Conservation (phyloP, 1,284 basidiomycete species). For the Tremellales sp. region DNA sequence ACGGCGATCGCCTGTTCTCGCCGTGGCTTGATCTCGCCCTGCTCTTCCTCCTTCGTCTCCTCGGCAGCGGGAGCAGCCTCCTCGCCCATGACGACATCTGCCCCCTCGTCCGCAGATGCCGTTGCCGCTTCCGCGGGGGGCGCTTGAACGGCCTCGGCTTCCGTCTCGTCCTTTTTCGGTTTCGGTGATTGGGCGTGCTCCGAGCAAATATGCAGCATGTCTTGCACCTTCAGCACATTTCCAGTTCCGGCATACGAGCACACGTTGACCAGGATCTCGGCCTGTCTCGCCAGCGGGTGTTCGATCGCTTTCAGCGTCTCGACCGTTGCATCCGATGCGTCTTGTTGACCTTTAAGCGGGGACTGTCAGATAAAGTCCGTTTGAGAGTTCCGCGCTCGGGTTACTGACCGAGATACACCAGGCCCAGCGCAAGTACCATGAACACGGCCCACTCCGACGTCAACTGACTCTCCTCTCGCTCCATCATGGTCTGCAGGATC, state of each 20-base stretch:
- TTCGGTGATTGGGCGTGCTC: constrained; percentile 69
- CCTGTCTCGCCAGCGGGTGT: constrained; percentile 85
- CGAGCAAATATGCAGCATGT: constrained; percentile 87
- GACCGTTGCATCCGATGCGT: constrained; percentile 88
- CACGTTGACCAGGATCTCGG: constrained; percentile 88
- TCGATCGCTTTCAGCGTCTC: constrained; percentile 94
- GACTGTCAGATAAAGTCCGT: constrained; percentile 2
- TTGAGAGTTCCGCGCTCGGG: neutral
- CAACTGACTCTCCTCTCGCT: constrained; percentile 66
- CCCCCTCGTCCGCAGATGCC: constrained; percentile 13
- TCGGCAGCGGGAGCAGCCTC: constrained; percentile 8
- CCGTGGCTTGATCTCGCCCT: constrained; percentile 60
- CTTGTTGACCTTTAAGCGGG: constrained; percentile 67
- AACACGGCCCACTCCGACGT: constrained; percentile 93
- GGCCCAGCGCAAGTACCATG: constrained; percentile 81
- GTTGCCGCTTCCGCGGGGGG: constrained; percentile 8
- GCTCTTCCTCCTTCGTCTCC: constrained; percentile 30
- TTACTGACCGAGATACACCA: constrained; percentile 79
- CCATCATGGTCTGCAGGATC: constrained; percentile 89
- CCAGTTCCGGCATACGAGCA: constrained; percentile 95
- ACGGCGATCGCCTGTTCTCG: constrained; percentile 92
- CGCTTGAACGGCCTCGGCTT: constrained; percentile 15
- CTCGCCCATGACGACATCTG: constrained; percentile 32
- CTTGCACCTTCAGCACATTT: constrained; percentile 91
- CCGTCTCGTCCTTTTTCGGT: constrained; percentile 30